phyloP scores from a whole-genome alignment of 1,139 yeast species.

The Zygosaccharomyces pseudobailii region DNA sequence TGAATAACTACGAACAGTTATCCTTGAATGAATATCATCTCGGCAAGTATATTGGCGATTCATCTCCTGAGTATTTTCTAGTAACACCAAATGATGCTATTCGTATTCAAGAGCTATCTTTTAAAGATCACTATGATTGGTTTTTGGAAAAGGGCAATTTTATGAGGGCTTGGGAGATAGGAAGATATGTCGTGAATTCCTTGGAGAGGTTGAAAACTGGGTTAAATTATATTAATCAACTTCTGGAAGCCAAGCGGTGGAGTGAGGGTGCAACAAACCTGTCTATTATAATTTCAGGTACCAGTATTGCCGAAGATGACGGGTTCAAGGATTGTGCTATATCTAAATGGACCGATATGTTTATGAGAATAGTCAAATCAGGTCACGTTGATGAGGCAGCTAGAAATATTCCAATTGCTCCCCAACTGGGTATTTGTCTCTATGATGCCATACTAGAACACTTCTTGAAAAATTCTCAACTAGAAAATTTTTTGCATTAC shows the following conservation, averaged over 20 bases:
- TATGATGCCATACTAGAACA: slow-evolving; percentile 52
- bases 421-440: slow-evolving; percentile 38
- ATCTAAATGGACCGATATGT: slow-evolving; percentile 66
- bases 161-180: slow-evolving; percentile 72
- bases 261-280: slow-evolving; percentile 46
- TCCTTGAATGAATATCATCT: slow-evolving; percentile 80
- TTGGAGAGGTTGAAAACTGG: slow-evolving; percentile 58
- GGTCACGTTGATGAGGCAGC: slow-evolving; percentile 48
- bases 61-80: slow-evolving; percentile 50
- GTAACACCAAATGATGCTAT: slow-evolving; percentile 82
- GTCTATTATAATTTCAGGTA: slow-evolving; percentile 31
- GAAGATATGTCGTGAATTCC: slow-evolving; percentile 51
- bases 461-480: slow-evolving; percentile 41
- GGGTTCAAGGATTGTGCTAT: slow-evolving; percentile 35
- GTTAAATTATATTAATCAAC: slow-evolving; percentile 53
- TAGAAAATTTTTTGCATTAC: slow-evolving; percentile 39
- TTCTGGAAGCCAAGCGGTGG: slow-evolving; percentile 53
- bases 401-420: slow-evolving; percentile 47
- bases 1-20: slow-evolving; percentile 53
- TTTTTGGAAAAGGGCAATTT: slow-evolving; percentile 49
- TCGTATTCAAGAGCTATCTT: slow-evolving; percentile 61
- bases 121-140: slow-evolving; percentile 73
- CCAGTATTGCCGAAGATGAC: slow-evolving; percentile 33
- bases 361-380: slow-evolving; percentile 49
- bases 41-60: slow-evolving; percentile 42